Evolutionary conservation across 495 filamentous ascomycete genomes (phyloP).

Genomic region (Aspergillus carlsbadensis): DNA sequence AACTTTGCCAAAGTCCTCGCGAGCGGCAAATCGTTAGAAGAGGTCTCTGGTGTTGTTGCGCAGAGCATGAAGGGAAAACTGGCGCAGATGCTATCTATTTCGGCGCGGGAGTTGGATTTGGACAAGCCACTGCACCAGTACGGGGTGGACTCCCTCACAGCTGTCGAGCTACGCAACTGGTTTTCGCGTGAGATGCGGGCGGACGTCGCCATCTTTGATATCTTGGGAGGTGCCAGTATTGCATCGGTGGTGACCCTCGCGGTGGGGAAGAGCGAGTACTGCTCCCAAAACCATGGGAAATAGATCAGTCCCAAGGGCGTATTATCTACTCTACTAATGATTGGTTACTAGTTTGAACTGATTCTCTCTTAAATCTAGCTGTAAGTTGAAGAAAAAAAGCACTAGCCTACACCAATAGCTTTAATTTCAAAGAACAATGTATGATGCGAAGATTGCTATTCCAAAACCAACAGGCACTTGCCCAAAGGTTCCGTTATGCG

Average conservation of each 20-base stretch:
- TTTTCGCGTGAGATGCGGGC: background rate
- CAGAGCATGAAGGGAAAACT: background rate
- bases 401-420: too few species aligned
- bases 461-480: too few species aligned
- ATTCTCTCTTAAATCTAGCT: background rate
- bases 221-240: background rate
- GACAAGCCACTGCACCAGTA: background rate
- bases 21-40: background rate
- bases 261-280: background rate
- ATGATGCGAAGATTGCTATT: too few species aligned
- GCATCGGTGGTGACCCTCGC: background rate
- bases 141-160: background rate
- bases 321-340: background rate
- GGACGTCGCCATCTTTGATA: slow-evolving; percentile 2
- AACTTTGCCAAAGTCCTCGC: background rate
- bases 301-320: background rate
- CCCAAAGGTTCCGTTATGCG: too few species aligned
- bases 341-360: background rate
- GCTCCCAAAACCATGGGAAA: background rate
- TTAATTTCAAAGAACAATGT: too few species aligned
- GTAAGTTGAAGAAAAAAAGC: too few species aligned
- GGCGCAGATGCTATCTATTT: background rate
- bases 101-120: background rate
- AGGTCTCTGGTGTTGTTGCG: background rate
- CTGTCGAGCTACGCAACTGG: background rate